Evolutionary conservation across 2,329 filamentous ascomycete species (phyloP), one percentile per base, ranked within the genome.

Genomic region (Westerdykella aurantiaca): DNA sequence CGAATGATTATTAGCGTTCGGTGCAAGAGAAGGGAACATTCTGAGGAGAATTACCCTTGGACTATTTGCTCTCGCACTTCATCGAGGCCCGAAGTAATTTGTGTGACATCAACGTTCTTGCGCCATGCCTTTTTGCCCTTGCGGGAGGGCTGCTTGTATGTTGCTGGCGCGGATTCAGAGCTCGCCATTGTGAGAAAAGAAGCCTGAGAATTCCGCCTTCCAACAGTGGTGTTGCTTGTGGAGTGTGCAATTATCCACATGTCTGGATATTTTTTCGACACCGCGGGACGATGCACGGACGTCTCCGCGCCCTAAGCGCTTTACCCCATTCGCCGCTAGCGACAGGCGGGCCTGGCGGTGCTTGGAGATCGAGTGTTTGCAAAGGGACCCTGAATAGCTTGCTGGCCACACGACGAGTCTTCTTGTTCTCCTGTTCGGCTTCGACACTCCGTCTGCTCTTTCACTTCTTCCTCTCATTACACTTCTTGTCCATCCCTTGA

Each of bases 41-140:
- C 22, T 41, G 42, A 46, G 42, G 7, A 6, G 4, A 11, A 47
- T 75, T 78, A 91, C 88, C 93, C 93, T 74, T 84, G 79, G 54
- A 95, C 93, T 49, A 96, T 85, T 72, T 97, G 86, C 46, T 94
- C 85, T 59, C 93, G 88, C 53, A 94, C 74, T 60, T 86, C 78
- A 50, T 89, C 84, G 29, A 98, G 79, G 48, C 93, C 93, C 42
- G 85, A 73, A 58, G 91, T 79, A 21, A 98, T 80, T 50, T 95
- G 84, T 22, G 87, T 85, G 49, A 97, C 80, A 70, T 98, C 88
- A 68, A 98, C 88, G 72, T 98, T 95, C 69, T 97, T 98, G 63
- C 93, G 81, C 93, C 93, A 98, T 25, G 93, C 91, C 73, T 95
- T 97, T 72, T 97, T 97, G 58, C 94, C 93, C 68, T 98, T 98